Conservation (phyloP, 768 basidiomycete species). For the Mycena latifolia region DNA sequence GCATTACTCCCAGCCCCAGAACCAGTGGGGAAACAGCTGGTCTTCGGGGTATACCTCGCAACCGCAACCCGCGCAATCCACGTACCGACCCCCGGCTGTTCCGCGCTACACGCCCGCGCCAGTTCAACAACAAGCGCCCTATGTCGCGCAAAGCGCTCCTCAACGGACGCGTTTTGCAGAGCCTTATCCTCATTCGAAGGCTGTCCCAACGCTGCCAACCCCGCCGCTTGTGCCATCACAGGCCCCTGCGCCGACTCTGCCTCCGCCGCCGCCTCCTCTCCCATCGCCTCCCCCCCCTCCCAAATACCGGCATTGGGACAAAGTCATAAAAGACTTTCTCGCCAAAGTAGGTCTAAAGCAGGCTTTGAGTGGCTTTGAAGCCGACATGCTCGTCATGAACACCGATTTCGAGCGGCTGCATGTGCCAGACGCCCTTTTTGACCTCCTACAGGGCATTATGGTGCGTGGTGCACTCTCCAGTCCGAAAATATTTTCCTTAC, state of each 20-base stretch:
- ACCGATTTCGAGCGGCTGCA: constrained; percentile 70
- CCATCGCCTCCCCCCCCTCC: constrained; percentile 39
- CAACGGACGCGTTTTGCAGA: constrained; percentile 33
- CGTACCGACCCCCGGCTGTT: constrained; percentile 7
- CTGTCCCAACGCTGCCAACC: constrained; percentile 2
- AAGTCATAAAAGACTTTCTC: constrained; percentile 66
- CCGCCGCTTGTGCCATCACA: constrained; percentile 16
- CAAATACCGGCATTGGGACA: constrained; percentile 72
- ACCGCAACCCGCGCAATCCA: constrained; percentile 8
- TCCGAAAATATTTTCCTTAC: constrained; percentile 1
- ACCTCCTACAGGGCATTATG: constrained; percentile 62
- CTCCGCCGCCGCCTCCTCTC: constrained; percentile 16
- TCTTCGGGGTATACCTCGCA: background rate
- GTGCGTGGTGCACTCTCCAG: constrained; percentile 51
- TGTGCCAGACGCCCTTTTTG: constrained; percentile 67
- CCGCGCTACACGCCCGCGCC: constrained; percentile 10
- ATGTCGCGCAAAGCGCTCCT: constrained; percentile 7
- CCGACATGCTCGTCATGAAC: constrained; percentile 81
- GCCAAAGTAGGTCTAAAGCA: constrained; percentile 67
- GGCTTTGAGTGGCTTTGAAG: constrained; percentile 71
- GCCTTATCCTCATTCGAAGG: constrained; percentile 26
- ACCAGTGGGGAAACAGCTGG: constrained; percentile 21
- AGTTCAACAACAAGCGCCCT: constrained; percentile 8
- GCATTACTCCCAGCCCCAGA: background rate
- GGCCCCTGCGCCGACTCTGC: constrained; percentile 14